Conservation (phyloP, 495 filamentous ascomycete genomes). For the Penicillium parvum region DNA sequence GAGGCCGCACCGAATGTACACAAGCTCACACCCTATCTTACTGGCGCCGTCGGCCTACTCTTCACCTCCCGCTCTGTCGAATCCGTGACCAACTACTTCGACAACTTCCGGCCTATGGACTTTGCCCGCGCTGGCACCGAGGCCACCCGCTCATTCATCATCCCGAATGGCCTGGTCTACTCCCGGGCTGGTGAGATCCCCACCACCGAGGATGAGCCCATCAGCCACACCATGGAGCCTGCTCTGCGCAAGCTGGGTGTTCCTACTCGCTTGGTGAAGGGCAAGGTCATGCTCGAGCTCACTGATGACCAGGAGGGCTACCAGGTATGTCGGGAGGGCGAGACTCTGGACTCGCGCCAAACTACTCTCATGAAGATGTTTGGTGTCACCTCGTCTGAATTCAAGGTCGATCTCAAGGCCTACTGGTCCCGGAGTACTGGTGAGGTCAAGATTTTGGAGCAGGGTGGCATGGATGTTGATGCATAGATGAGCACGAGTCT, state of each 20-base stretch:
- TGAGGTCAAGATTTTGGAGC: constrained; percentile 40
- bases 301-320: constrained; percentile 64
- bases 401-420: constrained; percentile 72
- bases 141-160: constrained; percentile 66
- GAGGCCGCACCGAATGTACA: constrained; percentile 72
- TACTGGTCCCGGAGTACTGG: constrained; percentile 42
- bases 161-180: constrained; percentile 76
- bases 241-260: constrained; percentile 81
- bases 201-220: constrained; percentile 72
- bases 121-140: constrained; percentile 83
- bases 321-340: constrained; percentile 73
- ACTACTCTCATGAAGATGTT: constrained; percentile 93
- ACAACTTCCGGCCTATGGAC: constrained; percentile 61
- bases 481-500: constrained; percentile 23
- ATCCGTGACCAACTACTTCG: constrained; percentile 64
- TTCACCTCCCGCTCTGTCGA: constrained; percentile 72
- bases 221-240: constrained; percentile 83
- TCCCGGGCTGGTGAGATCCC: constrained; percentile 73
- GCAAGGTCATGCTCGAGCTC: constrained; percentile 76
- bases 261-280: constrained; percentile 82
- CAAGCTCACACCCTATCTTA: constrained; percentile 63
- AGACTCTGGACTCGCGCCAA: constrained; percentile 80
- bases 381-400: constrained; percentile 82
- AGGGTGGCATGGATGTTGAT: constrained; percentile 41
- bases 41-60: constrained; percentile 81